Base-by-base conservation (phyloP, 2,329 filamentous ascomycete species). In the Fusarium chlamydosporum region DNA sequence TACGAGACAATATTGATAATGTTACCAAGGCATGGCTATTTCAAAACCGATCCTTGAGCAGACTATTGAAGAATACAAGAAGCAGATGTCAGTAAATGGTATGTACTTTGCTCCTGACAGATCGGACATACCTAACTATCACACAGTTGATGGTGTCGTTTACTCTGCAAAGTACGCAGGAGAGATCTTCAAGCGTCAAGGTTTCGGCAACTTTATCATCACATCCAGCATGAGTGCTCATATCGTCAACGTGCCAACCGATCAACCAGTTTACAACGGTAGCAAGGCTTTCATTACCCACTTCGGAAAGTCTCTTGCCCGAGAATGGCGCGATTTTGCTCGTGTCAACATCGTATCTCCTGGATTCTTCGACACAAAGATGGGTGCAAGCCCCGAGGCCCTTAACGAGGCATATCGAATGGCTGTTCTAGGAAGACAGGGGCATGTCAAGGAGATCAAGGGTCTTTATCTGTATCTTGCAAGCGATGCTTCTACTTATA, bases 361-460 rank as follows among this genome's bases (percentile, higher is more conserved):
- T 23, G 75, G 75, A 1, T 88, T 85, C 75, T 85, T 88, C 68
- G 81, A 86, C 55, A 88, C 85, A 1, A 70, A 54, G 68, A 85
- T 88, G 80, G 83, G 84, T 0, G 84, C 84, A 1, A 76, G 80
- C 16, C 79, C 80, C 0, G 42, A 58, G 4, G 79, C 79, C 3
- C 65, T 82, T 9, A 82, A 85, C 18, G 84, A 86, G 72, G 82
- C 80, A 2, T 79, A 82, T 43, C 73, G 82, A 1, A 86, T 87
- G 84, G 79, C 84, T 1, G 79, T 80, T 3, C 70, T 86, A 16
- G 84, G 86, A 37, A 83, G 88, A 63, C 84, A 89, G 65, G 88
- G 86, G 27, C 84, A 90, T 72, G 87, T 88, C 5, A 89, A 88
- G 80, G 88, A 90, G 80, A 80, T 90, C 67, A 90, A 90, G 82